Conservation (phyloP, 768 basidiomycete species). For the Rossbeevera mucosa region DNA sequence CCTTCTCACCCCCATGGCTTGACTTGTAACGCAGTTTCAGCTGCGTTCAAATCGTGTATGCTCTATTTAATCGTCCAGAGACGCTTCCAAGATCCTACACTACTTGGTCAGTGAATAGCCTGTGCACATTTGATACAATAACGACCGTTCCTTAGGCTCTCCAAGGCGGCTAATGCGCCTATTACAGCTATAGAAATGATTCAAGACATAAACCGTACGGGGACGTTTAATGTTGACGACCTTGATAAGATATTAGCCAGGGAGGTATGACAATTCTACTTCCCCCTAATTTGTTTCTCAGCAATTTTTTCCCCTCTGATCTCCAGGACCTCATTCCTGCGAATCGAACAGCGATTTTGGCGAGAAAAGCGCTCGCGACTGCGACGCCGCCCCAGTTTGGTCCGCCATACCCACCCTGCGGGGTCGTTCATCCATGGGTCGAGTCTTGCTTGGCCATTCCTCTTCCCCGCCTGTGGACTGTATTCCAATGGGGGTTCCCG, state of each 20-base stretch:
- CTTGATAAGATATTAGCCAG: constrained; percentile 51
- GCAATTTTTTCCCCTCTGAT: not conserved
- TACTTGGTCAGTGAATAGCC: constrained; percentile 49
- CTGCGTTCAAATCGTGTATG: constrained; percentile 84
- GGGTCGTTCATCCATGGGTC: constrained; percentile 71
- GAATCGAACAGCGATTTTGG: constrained; percentile 48
- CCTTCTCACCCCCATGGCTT: not conserved
- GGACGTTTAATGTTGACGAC: constrained; percentile 49
- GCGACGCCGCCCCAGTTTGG: constrained; percentile 41
- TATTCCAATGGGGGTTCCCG: constrained; percentile 80
- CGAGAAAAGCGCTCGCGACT: constrained; percentile 37
- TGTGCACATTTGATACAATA: not conserved
- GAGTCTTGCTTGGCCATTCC: constrained; percentile 47
- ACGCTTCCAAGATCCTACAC: constrained; percentile 78
- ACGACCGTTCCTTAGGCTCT: constrained; percentile 52
- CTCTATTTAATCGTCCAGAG: constrained; percentile 71
- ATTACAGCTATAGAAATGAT: constrained; percentile 58
- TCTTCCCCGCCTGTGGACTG: constrained; percentile 62
- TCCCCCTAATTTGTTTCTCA: not conserved
- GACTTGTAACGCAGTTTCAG: constrained; percentile 31
- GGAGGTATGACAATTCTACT: constrained; percentile 35
- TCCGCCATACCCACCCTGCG: constrained; percentile 54
- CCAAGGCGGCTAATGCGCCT: constrained; percentile 61
- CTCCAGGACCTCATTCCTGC: constrained; percentile 49
- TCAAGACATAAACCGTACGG: constrained; percentile 51